These are phyloP conservation scores for Piper longum DNA, from an alignment of 164 flowering plant species.

Conservation along the genomic window DNA sequence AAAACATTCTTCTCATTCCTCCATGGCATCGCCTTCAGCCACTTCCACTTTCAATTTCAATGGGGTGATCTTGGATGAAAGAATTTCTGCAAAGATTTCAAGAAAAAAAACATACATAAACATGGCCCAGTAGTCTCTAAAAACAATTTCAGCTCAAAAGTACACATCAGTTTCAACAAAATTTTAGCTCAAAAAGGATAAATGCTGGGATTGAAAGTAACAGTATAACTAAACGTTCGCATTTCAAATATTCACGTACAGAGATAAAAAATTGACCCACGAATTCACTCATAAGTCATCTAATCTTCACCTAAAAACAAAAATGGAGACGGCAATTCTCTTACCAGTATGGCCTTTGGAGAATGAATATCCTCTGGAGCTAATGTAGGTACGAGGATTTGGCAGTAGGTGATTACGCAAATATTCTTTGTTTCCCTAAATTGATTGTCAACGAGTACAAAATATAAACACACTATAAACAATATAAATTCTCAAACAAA, in stretches of 20 bases:
- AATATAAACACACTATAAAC: background rate
- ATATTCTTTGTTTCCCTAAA: slow-evolving; percentile 68
- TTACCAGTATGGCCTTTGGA: slow-evolving; percentile 61
- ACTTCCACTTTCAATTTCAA: slow-evolving; percentile 42
- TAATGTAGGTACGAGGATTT: slow-evolving; percentile 70
- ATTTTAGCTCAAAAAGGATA: too few relatives aligned
- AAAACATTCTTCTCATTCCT: slow-evolving; percentile 22
- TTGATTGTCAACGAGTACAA: background rate
- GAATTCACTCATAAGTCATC: background rate
- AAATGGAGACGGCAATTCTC: slow-evolving; percentile 4
- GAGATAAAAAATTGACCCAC: background rate
- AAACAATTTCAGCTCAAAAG: background rate
- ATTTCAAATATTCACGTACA: background rate
- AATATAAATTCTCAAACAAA: background rate
- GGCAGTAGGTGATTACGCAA: slow-evolving; percentile 62
- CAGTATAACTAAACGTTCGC: background rate
- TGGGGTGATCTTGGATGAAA: slow-evolving; percentile 49
- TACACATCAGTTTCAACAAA: too few relatives aligned
- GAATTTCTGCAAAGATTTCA: slow-evolving; percentile 42
- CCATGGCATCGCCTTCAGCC: slow-evolving; percentile 71
- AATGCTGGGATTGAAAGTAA: too few relatives aligned
- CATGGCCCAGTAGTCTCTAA: too few relatives aligned
- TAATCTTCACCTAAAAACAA: background rate
- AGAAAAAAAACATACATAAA: background rate
- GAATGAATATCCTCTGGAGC: slow-evolving; percentile 49